phyloP scores from a whole-genome alignment of 139 green algal species.

The Tetraselmis chui region DNA sequence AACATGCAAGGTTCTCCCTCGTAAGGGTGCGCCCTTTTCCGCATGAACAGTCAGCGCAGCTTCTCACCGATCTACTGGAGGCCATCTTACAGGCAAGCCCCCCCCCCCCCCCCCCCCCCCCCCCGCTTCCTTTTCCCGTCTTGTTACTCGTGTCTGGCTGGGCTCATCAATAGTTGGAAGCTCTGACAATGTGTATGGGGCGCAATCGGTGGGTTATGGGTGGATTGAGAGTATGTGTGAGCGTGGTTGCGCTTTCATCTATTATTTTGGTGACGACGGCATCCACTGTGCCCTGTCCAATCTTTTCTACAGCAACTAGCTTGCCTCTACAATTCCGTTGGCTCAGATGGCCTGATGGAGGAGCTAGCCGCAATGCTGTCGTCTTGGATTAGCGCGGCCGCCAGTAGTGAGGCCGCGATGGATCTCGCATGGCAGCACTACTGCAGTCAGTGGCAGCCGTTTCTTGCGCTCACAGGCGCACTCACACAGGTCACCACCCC shows the following conservation, averaged over 20 bases:
- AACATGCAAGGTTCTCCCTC: not conserved
- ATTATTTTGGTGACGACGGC: too few species aligned
- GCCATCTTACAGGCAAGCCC: not conserved
- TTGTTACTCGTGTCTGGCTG: too few species aligned
- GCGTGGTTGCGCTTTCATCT: too few species aligned
- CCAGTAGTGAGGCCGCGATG: not conserved
- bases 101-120: too few species aligned
- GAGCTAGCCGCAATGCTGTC: not conserved
- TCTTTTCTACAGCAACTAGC: not conserved
- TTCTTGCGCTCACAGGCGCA: not conserved
- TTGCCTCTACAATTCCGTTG: not conserved
- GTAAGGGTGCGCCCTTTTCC: not conserved
- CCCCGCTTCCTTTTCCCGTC: too few species aligned
- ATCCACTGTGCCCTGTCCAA: not conserved
- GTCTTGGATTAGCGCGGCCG: not conserved
- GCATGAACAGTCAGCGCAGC: not conserved
- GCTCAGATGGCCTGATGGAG: not conserved
- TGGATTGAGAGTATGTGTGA: too few species aligned
- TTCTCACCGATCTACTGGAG: not conserved
- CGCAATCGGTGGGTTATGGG: too few species aligned
- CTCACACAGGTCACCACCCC: not conserved
- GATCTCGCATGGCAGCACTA: not conserved
- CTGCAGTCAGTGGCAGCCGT: not conserved
- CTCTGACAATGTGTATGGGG: too few species aligned
- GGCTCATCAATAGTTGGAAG: too few species aligned